Evolutionary conservation across 768 basidiomycete genomes (phyloP).

Genomic region (Amanita thiersii): DNA sequence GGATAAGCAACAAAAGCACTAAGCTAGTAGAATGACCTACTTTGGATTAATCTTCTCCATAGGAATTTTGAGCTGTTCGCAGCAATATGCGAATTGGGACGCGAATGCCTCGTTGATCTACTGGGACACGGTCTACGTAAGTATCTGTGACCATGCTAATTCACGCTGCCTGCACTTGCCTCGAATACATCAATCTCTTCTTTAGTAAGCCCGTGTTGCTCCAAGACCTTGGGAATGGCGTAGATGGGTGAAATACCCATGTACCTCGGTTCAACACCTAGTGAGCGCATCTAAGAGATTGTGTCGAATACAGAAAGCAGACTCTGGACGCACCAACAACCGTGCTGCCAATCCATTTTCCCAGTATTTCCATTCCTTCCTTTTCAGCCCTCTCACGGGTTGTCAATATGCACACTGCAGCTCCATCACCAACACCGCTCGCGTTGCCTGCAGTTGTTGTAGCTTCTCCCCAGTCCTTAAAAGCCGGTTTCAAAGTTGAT

Average conservation of each 20-base stretch:
- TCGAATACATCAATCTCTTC: slow-evolving; percentile 75
- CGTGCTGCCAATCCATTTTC: slow-evolving; percentile 72
- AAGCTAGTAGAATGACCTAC: slow-evolving; percentile 29
- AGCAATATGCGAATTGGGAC: slow-evolving; percentile 89
- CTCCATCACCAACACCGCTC: slow-evolving; percentile 89
- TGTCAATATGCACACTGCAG: slow-evolving; percentile 75
- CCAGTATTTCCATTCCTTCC: slow-evolving; percentile 73
- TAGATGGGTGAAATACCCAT: slow-evolving; percentile 74
- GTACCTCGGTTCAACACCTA: slow-evolving; percentile 68
- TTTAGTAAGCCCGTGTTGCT: slow-evolving; percentile 51
- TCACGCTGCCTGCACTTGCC: slow-evolving; percentile 25
- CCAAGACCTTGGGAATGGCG: slow-evolving; percentile 65
- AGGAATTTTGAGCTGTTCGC: slow-evolving; percentile 70
- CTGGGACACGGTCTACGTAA: no score
- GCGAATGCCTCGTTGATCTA: slow-evolving; percentile 91
- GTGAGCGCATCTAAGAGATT: not conserved
- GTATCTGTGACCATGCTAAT: slow-evolving; percentile 2
- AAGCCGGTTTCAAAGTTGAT: slow-evolving; percentile 75
- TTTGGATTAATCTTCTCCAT: slow-evolving; percentile 82
- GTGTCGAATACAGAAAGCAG: not conserved
- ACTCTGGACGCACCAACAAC: slow-evolving; percentile 53
- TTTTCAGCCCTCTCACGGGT: slow-evolving; percentile 70
- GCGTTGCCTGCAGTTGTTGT: slow-evolving; percentile 81
- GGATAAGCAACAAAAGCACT: slow-evolving; percentile 8
- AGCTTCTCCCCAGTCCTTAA: slow-evolving; percentile 67